A percentile compares a stretch with the other conserved stretches of the same genome.
Evolutionary conservation across 106 monocot genomes (phyloP).

Genomic region (Platanthera guangdongensis): DNA sequence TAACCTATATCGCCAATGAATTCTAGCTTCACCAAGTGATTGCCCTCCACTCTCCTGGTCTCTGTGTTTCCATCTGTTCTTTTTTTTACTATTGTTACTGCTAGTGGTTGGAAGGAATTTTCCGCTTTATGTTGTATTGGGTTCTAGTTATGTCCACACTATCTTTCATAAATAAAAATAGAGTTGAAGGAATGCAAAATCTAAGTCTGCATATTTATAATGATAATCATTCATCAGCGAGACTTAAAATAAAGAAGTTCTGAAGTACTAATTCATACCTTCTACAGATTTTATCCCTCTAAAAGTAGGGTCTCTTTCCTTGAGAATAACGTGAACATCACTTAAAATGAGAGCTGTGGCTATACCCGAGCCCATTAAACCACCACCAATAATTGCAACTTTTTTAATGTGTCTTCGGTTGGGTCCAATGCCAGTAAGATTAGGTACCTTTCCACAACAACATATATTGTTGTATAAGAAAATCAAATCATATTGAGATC

Average conservation of each 20-base stretch:
- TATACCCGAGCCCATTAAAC: slow-evolving; percentile 90
- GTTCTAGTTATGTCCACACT: too few relatives aligned
- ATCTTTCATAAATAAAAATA: too few relatives aligned
- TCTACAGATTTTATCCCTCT: slow-evolving; percentile 54
- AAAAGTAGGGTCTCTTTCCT: slow-evolving; percentile 54
- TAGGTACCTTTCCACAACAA: slow-evolving; percentile 49
- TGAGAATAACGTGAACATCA: slow-evolving; percentile 58
- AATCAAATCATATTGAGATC: background rate
- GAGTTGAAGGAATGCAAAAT: background rate
- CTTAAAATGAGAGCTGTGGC: slow-evolving; percentile 61
- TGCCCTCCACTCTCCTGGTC: too few relatives aligned
- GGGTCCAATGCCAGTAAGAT: slow-evolving; percentile 53
- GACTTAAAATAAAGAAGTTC: background rate
- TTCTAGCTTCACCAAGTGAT: too few relatives aligned
- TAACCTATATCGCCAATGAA: too few relatives aligned
- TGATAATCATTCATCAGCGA: background rate
- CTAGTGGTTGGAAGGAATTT: too few relatives aligned
- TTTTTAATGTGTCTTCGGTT: slow-evolving; percentile 60
- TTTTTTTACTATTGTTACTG: too few relatives aligned
- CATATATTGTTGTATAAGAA: background rate
- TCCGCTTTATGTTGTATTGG: too few relatives aligned
- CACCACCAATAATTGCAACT: slow-evolving; percentile 83
- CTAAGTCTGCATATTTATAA: background rate
- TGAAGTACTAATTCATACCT: slow-evolving; percentile 25
- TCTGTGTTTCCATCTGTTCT: too few relatives aligned